Conservation (phyloP, 129 eudicot genomes). For the sunflower (Helianthus annuus) region DNA sequence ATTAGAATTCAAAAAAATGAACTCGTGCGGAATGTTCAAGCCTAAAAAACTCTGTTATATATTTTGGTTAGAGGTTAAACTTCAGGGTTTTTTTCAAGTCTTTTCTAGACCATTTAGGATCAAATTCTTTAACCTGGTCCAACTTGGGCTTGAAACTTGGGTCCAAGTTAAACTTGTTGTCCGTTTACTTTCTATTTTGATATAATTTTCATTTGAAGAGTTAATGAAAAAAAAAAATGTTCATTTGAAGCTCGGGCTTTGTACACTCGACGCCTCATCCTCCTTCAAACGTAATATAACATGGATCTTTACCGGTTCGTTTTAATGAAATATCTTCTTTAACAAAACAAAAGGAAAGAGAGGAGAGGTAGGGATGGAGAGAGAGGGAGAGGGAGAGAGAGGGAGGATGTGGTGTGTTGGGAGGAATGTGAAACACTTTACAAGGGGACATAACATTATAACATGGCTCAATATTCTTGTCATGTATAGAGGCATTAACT, state of each 20-base stretch:
- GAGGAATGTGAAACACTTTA: slow-evolving; percentile 8
- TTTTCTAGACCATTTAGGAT: neutral
- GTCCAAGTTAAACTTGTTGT: too few relatives aligned
- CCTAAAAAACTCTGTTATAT: too few relatives aligned
- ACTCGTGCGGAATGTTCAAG: too few relatives aligned
- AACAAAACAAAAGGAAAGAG: neutral
- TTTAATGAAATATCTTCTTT: neutral
- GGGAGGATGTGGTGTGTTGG: slow-evolving; percentile 13
- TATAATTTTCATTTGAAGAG: too few relatives aligned
- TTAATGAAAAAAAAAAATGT: too few relatives aligned
- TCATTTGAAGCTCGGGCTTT: neutral
- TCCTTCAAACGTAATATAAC: neutral
- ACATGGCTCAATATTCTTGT: slow-evolving; percentile 22
- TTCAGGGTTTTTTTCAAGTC: too few relatives aligned
- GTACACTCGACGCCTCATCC: neutral
- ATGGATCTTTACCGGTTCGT: neutral
- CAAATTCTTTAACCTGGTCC: neutral
- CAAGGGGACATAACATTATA: slow-evolving; percentile 32
- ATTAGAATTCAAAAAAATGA: too few relatives aligned
- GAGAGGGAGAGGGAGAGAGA: too few relatives aligned
- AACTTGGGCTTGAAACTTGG: too few relatives aligned
- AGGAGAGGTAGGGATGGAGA: too few relatives aligned
- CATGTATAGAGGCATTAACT: slow-evolving; percentile 20
- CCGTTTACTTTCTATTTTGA: too few relatives aligned
- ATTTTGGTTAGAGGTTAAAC: too few relatives aligned